A percentile compares a stretch with the other conserved stretches of the same genome.
phyloP scores from a whole-genome alignment of 1,284 basidiomycete genomes.

The Microbotryum violaceum region DNA sequence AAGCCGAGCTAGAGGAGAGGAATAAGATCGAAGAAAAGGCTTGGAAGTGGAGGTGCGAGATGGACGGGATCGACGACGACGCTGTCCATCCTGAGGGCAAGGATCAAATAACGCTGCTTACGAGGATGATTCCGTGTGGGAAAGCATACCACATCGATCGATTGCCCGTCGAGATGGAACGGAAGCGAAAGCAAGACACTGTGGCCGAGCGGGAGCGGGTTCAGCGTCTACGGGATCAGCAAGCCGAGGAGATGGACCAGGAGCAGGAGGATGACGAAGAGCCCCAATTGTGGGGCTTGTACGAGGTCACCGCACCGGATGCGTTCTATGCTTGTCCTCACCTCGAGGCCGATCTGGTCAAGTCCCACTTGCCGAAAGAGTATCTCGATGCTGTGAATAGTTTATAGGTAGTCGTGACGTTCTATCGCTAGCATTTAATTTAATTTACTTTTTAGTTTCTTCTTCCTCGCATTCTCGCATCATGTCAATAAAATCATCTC shows the following conservation, averaged over 20 bases:
- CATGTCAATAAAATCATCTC: no score
- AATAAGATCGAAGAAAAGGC: constrained; percentile 14
- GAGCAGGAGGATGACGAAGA: constrained; percentile 4
- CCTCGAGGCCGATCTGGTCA: constrained; percentile 14
- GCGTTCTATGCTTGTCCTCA: constrained; percentile 20
- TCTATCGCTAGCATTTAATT: no score
- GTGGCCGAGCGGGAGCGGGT: not conserved
- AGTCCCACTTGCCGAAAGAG: constrained; percentile 17
- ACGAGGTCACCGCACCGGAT: constrained; percentile 15
- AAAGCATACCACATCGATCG: constrained; percentile 19
- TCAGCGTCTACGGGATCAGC: not conserved
- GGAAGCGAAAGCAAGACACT: not conserved
- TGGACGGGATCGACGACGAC: not conserved
- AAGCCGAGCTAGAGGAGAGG: not conserved
- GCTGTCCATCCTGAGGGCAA: not conserved
- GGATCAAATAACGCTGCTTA: constrained; percentile 1
- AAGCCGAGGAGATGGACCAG: not conserved
- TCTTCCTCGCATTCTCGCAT: no score
- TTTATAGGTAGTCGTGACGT: not conserved
- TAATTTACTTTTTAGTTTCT: no score
- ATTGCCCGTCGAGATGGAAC: constrained; percentile 8
- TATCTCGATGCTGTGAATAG: constrained; percentile 18
- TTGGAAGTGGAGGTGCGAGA: constrained; percentile 12
- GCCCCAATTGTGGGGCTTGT: constrained; percentile 12
- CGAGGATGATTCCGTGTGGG: constrained; percentile 15